Evolutionary conservation across 2,329 filamentous ascomycete species (phyloP), one percentile per base, ranked within the genome.

Genomic region (Alternaria brassicicola): DNA sequence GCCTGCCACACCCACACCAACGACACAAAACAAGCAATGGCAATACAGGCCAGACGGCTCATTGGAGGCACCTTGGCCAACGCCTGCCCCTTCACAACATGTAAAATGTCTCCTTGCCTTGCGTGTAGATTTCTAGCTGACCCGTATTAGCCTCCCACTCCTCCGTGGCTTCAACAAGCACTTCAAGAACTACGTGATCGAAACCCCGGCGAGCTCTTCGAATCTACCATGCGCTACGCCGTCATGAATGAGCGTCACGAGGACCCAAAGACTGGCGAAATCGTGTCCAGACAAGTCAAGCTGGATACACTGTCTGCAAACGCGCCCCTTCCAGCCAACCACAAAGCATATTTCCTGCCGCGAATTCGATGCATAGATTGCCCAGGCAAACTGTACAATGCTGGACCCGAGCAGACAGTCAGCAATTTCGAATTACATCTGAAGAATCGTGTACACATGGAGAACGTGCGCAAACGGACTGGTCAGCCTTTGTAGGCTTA

Each of bases 371-470:
- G 95, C 76, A 86, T 89, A 45, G 95, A 99, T 76, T 98, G 95
- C 75, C 92, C 92, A 0, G 92, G 92, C 28, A 98, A 97, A 78
- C 82, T 97, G 10, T 99, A 99, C 78, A 97, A 93, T 0, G 92
- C 93, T 0, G 91, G 93, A 0, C 92, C 93, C 0, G 92, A 89
- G 23, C 90, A 86, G 75, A 93, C 92, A 2, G 91, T 94, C 5
- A 89, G 89, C 43, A 96, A 97, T 73, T 99, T 99, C 63, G 92
- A 97, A 78, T 88, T 96, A 1, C 95, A 99, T 79, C 82, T 98
- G 47, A 91, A 89, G 77, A 97, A 97, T 77, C 86, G 90, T 41
- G 82, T 85, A 51, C 95, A 99, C 53, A 69, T 68, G 61, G 63
- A 64, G 36, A 76, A 72, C 26, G 76, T 78, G 17, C 71, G 73